These are phyloP conservation scores for Xerocomus brunneocitrinus DNA, from an alignment of 768 basidiomycete species.

Conservation along the genomic window DNA sequence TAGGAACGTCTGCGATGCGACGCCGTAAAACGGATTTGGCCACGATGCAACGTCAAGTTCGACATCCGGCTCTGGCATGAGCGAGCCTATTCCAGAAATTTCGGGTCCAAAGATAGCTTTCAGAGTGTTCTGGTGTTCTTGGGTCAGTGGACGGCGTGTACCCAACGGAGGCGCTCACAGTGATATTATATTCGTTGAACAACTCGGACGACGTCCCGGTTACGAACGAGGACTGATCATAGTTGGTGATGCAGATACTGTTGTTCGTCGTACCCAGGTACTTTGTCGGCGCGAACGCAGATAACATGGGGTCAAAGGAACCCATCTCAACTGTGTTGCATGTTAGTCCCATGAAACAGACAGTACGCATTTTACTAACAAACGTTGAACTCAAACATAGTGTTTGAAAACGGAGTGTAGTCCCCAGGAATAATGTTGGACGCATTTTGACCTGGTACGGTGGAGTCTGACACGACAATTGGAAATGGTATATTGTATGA, in stretches of 20 bases:
- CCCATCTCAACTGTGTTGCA: slow-evolving; percentile 35
- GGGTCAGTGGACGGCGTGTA: background rate
- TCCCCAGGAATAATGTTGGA: slow-evolving; percentile 20
- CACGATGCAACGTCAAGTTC: slow-evolving; percentile 30
- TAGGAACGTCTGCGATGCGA: slow-evolving; percentile 33
- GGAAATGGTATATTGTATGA: slow-evolving; percentile 38
- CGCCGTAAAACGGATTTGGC: slow-evolving; percentile 38
- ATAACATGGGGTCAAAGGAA: slow-evolving; percentile 39
- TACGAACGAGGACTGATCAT: slow-evolving; percentile 34
- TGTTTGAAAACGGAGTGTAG: slow-evolving; percentile 28
- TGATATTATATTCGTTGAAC: slow-evolving; percentile 30
- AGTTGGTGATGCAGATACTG: slow-evolving; percentile 31
- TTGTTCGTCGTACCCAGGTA: slow-evolving; percentile 40
- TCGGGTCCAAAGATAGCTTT: slow-evolving; percentile 9
- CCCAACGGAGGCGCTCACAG: slow-evolving; percentile 14
- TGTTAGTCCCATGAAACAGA: slow-evolving; percentile 1
- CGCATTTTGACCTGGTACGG: slow-evolving; percentile 23
- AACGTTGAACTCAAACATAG: slow-evolving; percentile 35
- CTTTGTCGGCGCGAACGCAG: slow-evolving; percentile 43
- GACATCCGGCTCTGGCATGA: slow-evolving; percentile 23
- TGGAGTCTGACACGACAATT: slow-evolving; percentile 30
- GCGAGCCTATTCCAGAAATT: slow-evolving; percentile 13
- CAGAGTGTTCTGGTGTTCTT: slow-evolving; percentile 9
- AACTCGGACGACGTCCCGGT: slow-evolving; percentile 39
- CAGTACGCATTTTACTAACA: slow-evolving; percentile 16